Base-by-base conservation (phyloP, 78 protist genomes). In the Emiliania huxleyi region DNA sequence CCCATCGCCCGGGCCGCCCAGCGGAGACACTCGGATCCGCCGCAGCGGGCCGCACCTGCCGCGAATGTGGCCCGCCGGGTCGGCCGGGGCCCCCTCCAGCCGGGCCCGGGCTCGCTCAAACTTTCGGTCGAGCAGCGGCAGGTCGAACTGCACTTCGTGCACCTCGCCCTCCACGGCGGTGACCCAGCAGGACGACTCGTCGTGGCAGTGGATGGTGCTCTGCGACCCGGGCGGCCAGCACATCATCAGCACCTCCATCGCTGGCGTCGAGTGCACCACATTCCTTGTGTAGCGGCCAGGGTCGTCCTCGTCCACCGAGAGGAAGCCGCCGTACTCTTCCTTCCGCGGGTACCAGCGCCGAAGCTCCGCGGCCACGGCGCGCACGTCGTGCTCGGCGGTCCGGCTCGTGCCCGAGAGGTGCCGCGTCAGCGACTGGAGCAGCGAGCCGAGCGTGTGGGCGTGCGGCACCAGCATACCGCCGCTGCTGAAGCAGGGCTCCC, bases 181-280 rank as follows among this genome's bases (percentile, higher is more conserved):
- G 1, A 84, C 94, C 91, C 91, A 83, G 62, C 90, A 40, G 2
- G 29, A 15, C 29, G 44, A 37, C 29, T 90, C 79, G 85, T 92
- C 94, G 85, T 92, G 94, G 56, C 77, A 26, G 69, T 92, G 94
- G n/a, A 92, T 92, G 38, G 87, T 25, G 29, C 62, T 37, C 44
- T 35, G 0, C 6, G 83, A 12, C 37, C 89, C 90, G 40, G 94
- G 45, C 11, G 94, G 94, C 95, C 95, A 93, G 90, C 95, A 93
- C 95, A 93, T 93, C 84, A 93, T 71, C 42, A 93, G 79, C 22
- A 90, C 95, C 48, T 93, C 94, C 88, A 93, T 79, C 43, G 45
- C 22, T 38, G 56, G 90, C 35, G 45, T 69, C 55, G 73, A 12
- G 42, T 40, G 88, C 48, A 93, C 33, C 87, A 93, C 33, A 45